Evolutionary conservation across 2,329 filamentous ascomycete genomes (phyloP).

Genomic region (Alternaria longipes): DNA sequence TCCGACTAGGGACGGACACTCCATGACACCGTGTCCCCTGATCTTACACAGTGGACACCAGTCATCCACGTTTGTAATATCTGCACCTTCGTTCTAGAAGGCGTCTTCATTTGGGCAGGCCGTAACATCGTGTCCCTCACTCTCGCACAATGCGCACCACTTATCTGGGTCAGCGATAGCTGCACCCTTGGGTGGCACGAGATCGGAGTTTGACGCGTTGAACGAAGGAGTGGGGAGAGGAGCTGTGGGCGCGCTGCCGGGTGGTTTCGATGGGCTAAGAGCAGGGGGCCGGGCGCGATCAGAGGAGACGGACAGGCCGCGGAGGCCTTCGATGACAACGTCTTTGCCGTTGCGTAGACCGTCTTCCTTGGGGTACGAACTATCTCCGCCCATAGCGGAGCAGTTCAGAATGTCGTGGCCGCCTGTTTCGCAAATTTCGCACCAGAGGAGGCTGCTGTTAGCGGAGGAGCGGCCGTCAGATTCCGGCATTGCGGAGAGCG

Average conservation of each 20-base stretch:
- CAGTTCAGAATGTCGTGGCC: constrained; percentile 96
- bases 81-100: constrained; percentile 47
- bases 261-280: constrained; percentile 43
- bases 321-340: constrained; percentile 44
- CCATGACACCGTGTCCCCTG: not conserved
- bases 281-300: constrained; percentile 40
- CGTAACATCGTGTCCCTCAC: constrained; percentile 95
- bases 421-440: constrained; percentile 91
- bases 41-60: not conserved
- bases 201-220: constrained; percentile 36
- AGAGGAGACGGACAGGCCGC: constrained; percentile 46
- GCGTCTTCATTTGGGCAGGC: constrained; percentile 92
- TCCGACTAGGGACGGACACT: not conserved
- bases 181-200: constrained; percentile 48
- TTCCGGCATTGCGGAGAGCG: constrained; percentile 72
- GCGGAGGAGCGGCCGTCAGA: constrained; percentile 68
- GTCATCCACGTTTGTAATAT: no score
- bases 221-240: constrained; percentile 48
- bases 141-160: constrained; percentile 97
- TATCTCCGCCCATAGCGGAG: constrained; percentile 80
- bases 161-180: constrained; percentile 73
- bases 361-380: constrained; percentile 30
- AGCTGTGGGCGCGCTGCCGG: constrained; percentile 47
- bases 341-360: constrained; percentile 39
- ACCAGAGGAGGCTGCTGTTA: constrained; percentile 80